Base-by-base conservation (phyloP, 805 yeast species). In the Metschnikowia orientalis region DNA sequence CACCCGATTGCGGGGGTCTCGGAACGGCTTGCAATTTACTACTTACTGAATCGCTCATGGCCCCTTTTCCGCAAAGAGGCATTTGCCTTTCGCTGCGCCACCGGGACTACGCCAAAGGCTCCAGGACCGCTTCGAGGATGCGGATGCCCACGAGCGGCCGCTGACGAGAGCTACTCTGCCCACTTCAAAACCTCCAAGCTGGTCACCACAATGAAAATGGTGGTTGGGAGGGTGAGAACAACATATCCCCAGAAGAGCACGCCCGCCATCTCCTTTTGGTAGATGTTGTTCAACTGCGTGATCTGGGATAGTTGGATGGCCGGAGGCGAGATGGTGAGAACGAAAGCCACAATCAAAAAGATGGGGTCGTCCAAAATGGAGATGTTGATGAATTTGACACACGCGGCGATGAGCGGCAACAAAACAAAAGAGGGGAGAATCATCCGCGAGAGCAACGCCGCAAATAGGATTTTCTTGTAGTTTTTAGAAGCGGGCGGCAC, bases 231-330 rank as follows among this genome's bases (percentile, higher is more conserved):
- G 10, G 89, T 81, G 44, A 83, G 58, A 2, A 83, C 70, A 11
- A 76, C 90, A 46, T 83, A 83, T 4, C 92, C 90, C 83, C 89
- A 83, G 44, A 83, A 83, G 42, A 83, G 61, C 11, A 83, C 82
- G 18, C 86, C 86, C 0, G 85, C 80, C 90, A 83, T 83, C 56
- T 83, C 94, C 49, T 74, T 78, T 52, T 83, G 89, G 55, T 74
- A 83, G 28, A 82, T 66, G 45, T 77, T 80, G 53, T 83, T 83
- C 47, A 83, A 62, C 51, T 81, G 90, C 34, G 87, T 81, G 41
- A 83, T 83, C 53, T 83, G 94, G 15, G 88, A 79, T 36, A 83
- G 63, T 57, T 83, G 94, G 44, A 83, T 82, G 4, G 90, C 92
- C 2, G 94, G 92, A 3, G 94, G 92, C 1, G 88, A 75, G 3